phyloP scores from a whole-genome alignment of 2,329 filamentous ascomycete genomes.

The Fusarium sp. region DNA sequence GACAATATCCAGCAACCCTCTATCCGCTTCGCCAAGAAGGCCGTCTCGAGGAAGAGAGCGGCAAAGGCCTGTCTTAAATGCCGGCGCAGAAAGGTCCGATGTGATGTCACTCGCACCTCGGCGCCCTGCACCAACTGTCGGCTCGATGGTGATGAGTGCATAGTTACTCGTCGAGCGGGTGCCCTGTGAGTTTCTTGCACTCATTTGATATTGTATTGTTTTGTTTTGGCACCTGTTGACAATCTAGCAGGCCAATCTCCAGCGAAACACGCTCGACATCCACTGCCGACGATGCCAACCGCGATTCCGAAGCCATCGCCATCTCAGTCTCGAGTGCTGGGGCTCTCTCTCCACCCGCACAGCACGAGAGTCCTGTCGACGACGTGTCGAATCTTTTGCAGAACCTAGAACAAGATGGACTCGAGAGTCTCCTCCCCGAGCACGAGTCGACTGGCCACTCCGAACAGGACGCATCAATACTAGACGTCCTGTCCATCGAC shows the following conservation, averaged over 20 bases:
- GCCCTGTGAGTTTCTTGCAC: conserved; percentile 15
- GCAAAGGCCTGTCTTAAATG: conserved; percentile 40
- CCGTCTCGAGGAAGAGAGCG: conserved; percentile 36
- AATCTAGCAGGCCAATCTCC: neutral
- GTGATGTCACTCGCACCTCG: conserved; percentile 37
- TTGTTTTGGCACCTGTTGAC: neutral
- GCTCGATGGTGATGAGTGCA: conserved; percentile 32
- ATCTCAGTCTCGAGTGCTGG: conserved; percentile 1
- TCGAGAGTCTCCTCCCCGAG: neutral
- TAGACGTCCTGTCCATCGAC: neutral
- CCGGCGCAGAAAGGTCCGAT: conserved; percentile 38
- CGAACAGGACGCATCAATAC: neutral
- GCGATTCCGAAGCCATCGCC: conserved; percentile 19
- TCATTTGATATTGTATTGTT: too few relatives aligned
- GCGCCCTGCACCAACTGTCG: conserved; percentile 40
- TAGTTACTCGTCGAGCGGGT: conserved; percentile 26
- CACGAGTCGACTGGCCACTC: conserved; percentile 7
- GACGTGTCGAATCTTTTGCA: conserved; percentile 9
- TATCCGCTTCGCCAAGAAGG: conserved; percentile 38
- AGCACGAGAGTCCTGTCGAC: conserved; percentile 6
- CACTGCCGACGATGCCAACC: neutral
- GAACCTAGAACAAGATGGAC: conserved; percentile 10
- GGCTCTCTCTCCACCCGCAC: conserved; percentile 14
- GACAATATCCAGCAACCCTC: conserved; percentile 25
- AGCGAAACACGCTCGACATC: conserved; percentile 2